Evolutionary conservation across 2,329 filamentous ascomycete species (phyloP), one percentile per base, ranked within the genome.

Genomic region (Penicillium sp.): DNA sequence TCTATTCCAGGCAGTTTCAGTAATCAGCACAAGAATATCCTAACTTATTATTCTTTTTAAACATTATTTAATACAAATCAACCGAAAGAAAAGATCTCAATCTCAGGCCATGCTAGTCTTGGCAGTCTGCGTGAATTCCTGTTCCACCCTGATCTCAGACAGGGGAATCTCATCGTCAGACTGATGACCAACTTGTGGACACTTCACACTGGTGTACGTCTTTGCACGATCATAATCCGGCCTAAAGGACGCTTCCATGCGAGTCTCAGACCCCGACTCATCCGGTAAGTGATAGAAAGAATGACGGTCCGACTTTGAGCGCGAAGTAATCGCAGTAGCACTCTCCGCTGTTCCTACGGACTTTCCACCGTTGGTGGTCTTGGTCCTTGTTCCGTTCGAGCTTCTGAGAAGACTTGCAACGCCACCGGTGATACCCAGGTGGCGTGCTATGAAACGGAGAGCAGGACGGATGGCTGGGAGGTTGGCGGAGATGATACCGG

Each of bases 401-500:
- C 45, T 54, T 18, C 51, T 54, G 27, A 56, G 27, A 3, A 58
- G 37, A 3, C 46, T 47, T 2, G 53, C 44, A 20, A 54, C 43
- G 22, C 43, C 22, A 37, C 44, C 31, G 18, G 49, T 47, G 43
- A 60, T 45, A 29, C 54, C 56, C 13, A 60, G 46, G 1, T 39
- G 14, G 18, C 59, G 59, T 27, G 50, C 46, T 24, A 51, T 42
- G 23, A 54, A 47, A 11, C 51, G 56, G 9, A 62, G 40, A 7
- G 60, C 60, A 11, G 60, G 60, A 2, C 58, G 55, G 6, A 62
- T 42, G 9, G 60, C 61, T 1, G 60, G 60, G 0, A 62, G 57
- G 36, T 56, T 60, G n/a, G 60, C 60, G 5, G 59, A 62, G 11
- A 60, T 53, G 24, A 62, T 62, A 4, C 59, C 59, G 22, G 60